Evolutionary conservation across 441 rosid species (phyloP).

Genomic region (Adansonia rubrostipa): DNA sequence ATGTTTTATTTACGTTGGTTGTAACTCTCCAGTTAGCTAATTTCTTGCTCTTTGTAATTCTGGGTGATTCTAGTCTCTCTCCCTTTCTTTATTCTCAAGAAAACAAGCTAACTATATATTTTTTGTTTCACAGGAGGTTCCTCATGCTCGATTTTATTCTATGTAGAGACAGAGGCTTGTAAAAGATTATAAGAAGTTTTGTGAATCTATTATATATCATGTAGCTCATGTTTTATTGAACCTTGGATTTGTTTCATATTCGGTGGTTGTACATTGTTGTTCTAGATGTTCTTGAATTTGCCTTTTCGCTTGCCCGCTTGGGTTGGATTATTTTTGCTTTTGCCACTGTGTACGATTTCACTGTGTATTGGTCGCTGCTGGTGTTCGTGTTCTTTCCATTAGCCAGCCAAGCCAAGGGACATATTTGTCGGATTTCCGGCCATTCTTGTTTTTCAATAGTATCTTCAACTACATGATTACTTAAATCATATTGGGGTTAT

Average conservation of each 20-base stretch:
- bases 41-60: not conserved
- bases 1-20: not conserved
- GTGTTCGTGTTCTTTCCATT: not conserved
- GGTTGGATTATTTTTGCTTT: not conserved
- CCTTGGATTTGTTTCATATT: constrained; percentile 10
- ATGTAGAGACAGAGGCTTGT: constrained; percentile 22
- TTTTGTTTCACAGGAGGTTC: constrained; percentile 31
- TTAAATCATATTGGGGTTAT: not conserved
- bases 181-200: constrained; percentile 14
- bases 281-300: constrained; percentile 19
- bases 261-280: constrained; percentile 21
- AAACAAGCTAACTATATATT: not conserved
- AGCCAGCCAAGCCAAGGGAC: constrained; percentile 1
- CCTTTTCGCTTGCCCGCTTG: not conserved
- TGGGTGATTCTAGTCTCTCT: not conserved
- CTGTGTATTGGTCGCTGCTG: not conserved
- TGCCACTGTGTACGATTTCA: no score
- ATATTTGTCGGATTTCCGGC: not conserved
- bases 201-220: not conserved
- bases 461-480: not conserved
- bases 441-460: not conserved
- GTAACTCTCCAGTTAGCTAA: not conserved
- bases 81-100: not conserved
- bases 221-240: not conserved
- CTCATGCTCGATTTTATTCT: constrained; percentile 18